phyloP scores from a whole-genome alignment of 495 filamentous ascomycete species.

The Tuber microsphaerosporum region DNA sequence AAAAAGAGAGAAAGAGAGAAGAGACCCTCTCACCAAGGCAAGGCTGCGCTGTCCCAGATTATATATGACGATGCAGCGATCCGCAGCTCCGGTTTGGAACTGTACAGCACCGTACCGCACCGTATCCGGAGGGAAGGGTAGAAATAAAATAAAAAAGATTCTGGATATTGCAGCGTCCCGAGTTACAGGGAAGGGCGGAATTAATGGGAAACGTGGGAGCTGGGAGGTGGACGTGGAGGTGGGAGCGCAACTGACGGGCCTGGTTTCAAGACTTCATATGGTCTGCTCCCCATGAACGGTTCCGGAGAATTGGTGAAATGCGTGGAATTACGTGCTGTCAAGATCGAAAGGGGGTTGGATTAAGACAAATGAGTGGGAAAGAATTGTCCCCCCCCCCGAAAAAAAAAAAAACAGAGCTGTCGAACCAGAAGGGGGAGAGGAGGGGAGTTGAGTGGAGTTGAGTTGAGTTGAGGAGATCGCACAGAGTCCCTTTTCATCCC shows the following conservation, averaged over 20 bases:
- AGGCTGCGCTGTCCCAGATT: background rate
- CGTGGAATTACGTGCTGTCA: constrained; percentile 3
- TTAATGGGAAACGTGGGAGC: background rate
- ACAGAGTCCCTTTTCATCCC: background rate
- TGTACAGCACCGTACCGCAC: background rate
- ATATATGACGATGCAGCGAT: background rate
- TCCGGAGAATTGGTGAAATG: background rate
- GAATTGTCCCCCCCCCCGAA: background rate
- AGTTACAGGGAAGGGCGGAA: background rate
- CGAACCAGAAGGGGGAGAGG: background rate
- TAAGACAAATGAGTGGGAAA: no score
- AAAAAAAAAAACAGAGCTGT: background rate
- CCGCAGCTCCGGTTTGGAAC: background rate
- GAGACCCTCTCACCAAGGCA: background rate
- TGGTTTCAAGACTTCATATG: background rate
- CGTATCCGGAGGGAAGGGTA: background rate
- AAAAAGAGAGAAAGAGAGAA: background rate
- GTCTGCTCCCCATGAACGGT: background rate
- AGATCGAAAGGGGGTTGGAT: background rate
- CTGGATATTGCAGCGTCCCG: background rate
- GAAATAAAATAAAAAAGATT: background rate
- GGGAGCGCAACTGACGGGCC: background rate
- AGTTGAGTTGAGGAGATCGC: background rate
- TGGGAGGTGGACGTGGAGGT: background rate
- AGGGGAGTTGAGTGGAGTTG: background rate